Base-by-base conservation (phyloP, 1,284 basidiomycete species). In the Dichomitus squalens region DNA sequence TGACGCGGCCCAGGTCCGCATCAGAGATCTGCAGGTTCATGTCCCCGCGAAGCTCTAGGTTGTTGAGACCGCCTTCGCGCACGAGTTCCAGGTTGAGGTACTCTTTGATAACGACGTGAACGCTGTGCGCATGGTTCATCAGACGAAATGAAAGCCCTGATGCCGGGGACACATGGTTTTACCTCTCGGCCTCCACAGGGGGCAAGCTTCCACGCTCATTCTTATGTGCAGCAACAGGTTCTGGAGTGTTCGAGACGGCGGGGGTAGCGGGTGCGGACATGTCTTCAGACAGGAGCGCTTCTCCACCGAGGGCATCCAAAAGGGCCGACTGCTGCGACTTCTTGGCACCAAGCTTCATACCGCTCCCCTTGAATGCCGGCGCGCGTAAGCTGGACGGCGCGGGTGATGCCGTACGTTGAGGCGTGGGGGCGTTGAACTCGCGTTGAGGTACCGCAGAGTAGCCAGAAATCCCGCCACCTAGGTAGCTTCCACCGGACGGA, bases 341-440 rank as follows among this genome's bases (percentile, higher is more conserved):
- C 78, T 96, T 97, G 67, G 86, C 83, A 35, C 96, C 96, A n/a
- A 99, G 83, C 72, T 98, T 98, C 96, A 99, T 98, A 31, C 96
- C 96, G 33, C 89, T 86, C 52, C 91, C 88, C 80, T 97, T 98
- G 87, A 99, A 98, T 1, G 92, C 86, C 8, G 93, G 89, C 0
- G 83, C 67, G 43, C 83, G 88, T 67, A 78, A 71, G 12, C 77
- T 72, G 18, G 80, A 77, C 3, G 84, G 80, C 0, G 79, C 78
- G 41, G 85, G 79, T 0, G 87, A 82, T 0, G 77, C 75, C 0
- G 75, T 77, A 27, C 84, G 81, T 0, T 76, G 72, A 25, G 73
- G 71, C 5, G 78, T 65, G 1, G 80, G 68, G 14, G 87, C 79
- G 1, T 84, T 72, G 52, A 93, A 91, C 70, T 85, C 92, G 55